phyloP scores from a whole-genome alignment of 106 monocot species.

The Dendrobium chrysotoxum region DNA sequence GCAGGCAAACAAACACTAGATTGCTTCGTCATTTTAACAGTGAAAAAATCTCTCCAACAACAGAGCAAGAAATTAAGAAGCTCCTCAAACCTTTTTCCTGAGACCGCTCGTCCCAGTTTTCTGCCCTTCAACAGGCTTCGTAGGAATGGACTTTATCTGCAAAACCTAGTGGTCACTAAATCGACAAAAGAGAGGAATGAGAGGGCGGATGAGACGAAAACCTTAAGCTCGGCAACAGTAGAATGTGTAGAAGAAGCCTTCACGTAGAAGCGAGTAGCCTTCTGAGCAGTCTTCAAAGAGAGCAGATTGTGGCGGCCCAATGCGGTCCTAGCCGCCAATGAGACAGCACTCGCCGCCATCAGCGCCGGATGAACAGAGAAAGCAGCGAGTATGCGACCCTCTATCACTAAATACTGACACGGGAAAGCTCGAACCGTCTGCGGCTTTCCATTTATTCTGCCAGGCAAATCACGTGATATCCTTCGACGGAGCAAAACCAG shows the following conservation, averaged over 20 bases:
- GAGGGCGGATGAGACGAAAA: background rate
- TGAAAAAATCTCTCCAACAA: constrained; percentile 1
- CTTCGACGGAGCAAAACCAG: too few relatives aligned
- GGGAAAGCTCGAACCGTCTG: background rate
- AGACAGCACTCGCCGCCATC: background rate
- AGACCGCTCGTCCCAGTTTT: constrained; percentile 98
- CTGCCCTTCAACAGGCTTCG: constrained; percentile 93
- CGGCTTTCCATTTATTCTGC: too few relatives aligned
- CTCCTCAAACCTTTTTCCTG: constrained; percentile 63
- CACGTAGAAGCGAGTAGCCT: constrained; percentile 9
- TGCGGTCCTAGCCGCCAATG: background rate
- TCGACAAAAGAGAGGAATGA: background rate
- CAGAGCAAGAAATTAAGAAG: background rate
- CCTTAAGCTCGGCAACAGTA: constrained; percentile 28
- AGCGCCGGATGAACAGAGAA: background rate
- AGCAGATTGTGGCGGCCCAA: background rate
- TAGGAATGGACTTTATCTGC: constrained; percentile 73
- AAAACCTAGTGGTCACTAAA: constrained; percentile 8
- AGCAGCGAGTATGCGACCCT: too few relatives aligned
- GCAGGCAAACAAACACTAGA: constrained; percentile 1
- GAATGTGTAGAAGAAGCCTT: constrained; percentile 27
- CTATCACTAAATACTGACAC: too few relatives aligned
- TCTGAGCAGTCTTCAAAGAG: background rate
- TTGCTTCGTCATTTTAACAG: background rate
- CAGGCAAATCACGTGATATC: too few relatives aligned